Evolutionary conservation across 2,329 filamentous ascomycete species (phyloP), one percentile per base, ranked within the genome.

Genomic region (Fusarium cyanostomum): DNA sequence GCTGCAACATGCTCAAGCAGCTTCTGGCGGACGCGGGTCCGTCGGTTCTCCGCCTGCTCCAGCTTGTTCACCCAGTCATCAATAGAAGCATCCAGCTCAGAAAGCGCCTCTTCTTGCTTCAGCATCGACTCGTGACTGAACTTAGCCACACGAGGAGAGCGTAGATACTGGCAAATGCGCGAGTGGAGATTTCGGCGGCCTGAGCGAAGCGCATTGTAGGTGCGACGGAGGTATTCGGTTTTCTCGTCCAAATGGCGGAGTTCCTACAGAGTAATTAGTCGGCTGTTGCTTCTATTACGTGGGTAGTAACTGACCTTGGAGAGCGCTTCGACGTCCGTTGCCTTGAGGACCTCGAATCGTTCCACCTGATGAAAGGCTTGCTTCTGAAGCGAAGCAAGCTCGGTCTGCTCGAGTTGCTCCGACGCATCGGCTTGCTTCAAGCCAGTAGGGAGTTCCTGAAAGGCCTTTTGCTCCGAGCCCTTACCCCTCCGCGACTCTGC

Each of bases 1-100:
- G 90, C 91, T 42, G 91, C 91, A 49, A 94, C 88, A 71, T 94
- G 91, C 75, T 94, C 91, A 4, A 94, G 83, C 11, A 94, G 80
- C 80, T 93, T 94, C 73, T 94, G 90, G 33, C 90, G 85, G 39
- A 94, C 87, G 7, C 89, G 84, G 13, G 87, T 89, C 35, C 91
- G 87, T 70, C 91, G 83, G 72, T 93, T 92, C 75, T 94, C 91
- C 9, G 90, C 89, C 62, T 89, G 85, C 71, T 94, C 91, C n/a
- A 94, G 84, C 78, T 94, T 94, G 67, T 79, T 82, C 44, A 91
- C 87, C 89, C 91, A 94, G 72, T 92, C 90, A 69, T 94, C 91
- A 62, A 94, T 94, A 3, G 89, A 91, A 13, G 83, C 79, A 71
- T 94, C 91, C 7, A 94, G 84, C 73, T 93, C 91, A 2, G 88